Evolutionary conservation across 2,329 filamentous ascomycete species (phyloP).

Genomic region (Chalaropsis ovoidea): DNA sequence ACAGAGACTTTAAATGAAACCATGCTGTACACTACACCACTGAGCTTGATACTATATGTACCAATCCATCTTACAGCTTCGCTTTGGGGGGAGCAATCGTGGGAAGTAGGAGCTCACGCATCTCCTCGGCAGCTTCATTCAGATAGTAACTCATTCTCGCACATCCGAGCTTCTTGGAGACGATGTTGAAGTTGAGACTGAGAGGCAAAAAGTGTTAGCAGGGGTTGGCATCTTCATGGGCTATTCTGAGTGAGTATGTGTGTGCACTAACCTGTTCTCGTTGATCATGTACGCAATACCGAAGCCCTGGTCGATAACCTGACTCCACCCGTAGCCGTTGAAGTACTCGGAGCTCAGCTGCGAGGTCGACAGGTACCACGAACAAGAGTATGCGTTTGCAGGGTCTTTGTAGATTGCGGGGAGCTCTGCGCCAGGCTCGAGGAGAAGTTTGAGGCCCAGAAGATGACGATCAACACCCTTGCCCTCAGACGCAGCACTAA

Average conservation of each 20-base stretch:
- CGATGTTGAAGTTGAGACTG: conserved; percentile 91
- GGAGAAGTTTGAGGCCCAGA: conserved; percentile 89
- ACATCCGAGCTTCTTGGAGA: conserved; percentile 82
- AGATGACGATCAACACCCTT: conserved; percentile 92
- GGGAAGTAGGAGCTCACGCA: conserved; percentile 75
- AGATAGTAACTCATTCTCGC: conserved; percentile 93
- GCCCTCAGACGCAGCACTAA: conserved; percentile 76
- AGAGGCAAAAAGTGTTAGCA: conserved; percentile 32
- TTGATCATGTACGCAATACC: conserved; percentile 99
- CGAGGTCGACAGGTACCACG: conserved; percentile 80
- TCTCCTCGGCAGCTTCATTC: conserved; percentile 82
- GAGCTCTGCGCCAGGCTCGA: conserved; percentile 68
- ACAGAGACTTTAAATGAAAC: background rate
- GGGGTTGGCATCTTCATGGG: too few relatives aligned
- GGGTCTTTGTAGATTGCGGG: conserved; percentile 81
- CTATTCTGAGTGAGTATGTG: background rate
- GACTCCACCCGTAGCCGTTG: conserved; percentile 97
- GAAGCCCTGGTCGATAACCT: conserved; percentile 91
- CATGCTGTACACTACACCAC: background rate
- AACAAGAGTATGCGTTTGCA: conserved; percentile 69
- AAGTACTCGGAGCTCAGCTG: conserved; percentile 96
- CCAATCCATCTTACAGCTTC: conserved; percentile 56
- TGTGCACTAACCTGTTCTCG: conserved; percentile 55
- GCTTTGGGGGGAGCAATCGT: conserved; percentile 72
- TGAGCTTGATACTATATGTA: background rate